Base-by-base conservation (phyloP, 192 early-diverging fungal species). In the Mortierella hygrophila region DNA sequence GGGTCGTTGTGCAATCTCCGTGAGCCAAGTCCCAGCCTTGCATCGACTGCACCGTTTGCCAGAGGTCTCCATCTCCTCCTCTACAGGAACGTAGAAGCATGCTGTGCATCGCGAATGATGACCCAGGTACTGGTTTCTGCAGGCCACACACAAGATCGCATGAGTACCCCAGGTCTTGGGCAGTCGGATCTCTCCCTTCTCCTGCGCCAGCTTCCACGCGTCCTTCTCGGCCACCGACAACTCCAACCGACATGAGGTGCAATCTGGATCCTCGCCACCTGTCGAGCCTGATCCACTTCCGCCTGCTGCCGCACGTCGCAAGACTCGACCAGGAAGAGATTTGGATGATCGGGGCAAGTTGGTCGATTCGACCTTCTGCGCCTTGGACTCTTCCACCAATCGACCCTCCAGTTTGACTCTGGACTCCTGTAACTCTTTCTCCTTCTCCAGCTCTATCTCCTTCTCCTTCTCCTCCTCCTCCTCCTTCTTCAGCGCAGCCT, bases 161-260 rank as follows among this genome's bases (percentile, higher is more conserved):
- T 84, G 82, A 0, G 68, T 65, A 11, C 82, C 82, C 82, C 82
- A 84, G 5, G 74, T 84, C 68, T 79, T 84, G 1, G 82, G 82
- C 26, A 84, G 44, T 16, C 32, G 68, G 44, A 84, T 84, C 60
- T 79, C 82, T 21, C 74, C 73, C 26, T 65, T 32, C 35, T 84
- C 77, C 29, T 69, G 72, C 18, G 82, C 82, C n/a, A 18, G 6
- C 55, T 79, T 80, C 83, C 83, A 86, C 0, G 75, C 46, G 1
- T 29, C 42, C 44, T 81, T 86, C 47, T 86, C 83, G 6, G 79
- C 76, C 1, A 70, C 16, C 3, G 75, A 81, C 37, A 86, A 76
- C 42, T 86, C 84, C 71, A 86, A 26, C 18, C 84, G 84, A 47
- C 84, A 86, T 7, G 84, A 86, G 3, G 84, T 81, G 42, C 84